Percentiles rank a stretch among this genome's conserved stretches.
phyloP scores from a whole-genome alignment of 805 yeast species.

The Starmerella stigmatis region DNA sequence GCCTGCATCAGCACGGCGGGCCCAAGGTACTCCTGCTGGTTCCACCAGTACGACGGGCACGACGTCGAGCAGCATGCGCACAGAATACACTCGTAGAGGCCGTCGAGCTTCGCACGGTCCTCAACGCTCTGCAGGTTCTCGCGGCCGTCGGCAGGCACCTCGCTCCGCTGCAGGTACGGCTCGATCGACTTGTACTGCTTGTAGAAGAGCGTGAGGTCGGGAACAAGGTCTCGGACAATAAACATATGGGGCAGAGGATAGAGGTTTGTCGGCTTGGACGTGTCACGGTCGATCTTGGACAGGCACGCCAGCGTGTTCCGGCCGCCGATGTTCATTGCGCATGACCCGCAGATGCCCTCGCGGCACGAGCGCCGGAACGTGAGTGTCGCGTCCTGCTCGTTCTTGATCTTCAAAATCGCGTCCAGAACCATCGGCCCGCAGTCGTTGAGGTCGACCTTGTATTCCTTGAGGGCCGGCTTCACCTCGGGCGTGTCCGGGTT shows the following conservation, averaged over 20 bases:
- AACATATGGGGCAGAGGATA: conserved; percentile 98
- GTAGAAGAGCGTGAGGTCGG: conserved; percentile 95
- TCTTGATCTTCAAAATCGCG: conserved; percentile 86
- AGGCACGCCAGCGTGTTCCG: conserved; percentile 93
- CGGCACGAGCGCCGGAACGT: conserved; percentile 98
- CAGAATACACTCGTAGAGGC: conserved; percentile 91
- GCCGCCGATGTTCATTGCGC: conserved; percentile 99
- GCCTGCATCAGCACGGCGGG: conserved; percentile 99
- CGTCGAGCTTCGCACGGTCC: conserved; percentile 94
- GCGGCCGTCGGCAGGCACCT: conserved; percentile 76
- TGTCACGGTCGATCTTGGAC: conserved; percentile 81
- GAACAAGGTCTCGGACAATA: conserved; percentile 93
- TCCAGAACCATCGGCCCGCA: conserved; percentile 98
- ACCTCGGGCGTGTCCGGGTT: conserved; percentile 91
- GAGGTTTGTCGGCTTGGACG: conserved; percentile 64
- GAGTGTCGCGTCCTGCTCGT: conserved; percentile 90
- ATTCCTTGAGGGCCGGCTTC: conserved; percentile 77
- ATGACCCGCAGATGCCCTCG: conserved; percentile 98
- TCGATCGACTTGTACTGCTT: conserved; percentile 97
- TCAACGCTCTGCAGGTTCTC: conserved; percentile 84
- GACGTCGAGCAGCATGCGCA: conserved; percentile 99
- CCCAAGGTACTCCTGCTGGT: conserved; percentile 95
- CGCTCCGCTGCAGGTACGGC: conserved; percentile 83
- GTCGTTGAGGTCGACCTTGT: conserved; percentile 72
- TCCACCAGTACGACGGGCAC: conserved; percentile 99